These are phyloP conservation scores for Yarrowia alimentaria DNA, from an alignment of 805 yeast species.

Conservation along the genomic window DNA sequence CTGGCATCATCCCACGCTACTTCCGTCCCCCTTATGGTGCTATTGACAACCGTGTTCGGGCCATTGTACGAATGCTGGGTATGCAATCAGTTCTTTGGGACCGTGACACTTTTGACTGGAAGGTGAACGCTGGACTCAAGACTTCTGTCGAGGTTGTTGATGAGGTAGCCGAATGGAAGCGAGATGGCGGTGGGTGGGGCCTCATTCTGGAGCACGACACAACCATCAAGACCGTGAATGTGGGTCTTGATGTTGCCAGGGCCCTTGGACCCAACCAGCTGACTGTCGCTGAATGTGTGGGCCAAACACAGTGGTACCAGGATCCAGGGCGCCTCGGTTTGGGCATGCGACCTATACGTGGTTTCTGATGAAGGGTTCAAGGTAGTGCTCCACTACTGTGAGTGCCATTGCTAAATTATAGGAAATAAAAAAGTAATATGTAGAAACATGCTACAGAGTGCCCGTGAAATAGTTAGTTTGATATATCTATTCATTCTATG, in stretches of 20 bases:
- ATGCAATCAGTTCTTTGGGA: constrained; percentile 90
- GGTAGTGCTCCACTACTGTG: background rate
- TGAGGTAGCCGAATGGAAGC: constrained; percentile 58
- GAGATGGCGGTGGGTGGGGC: constrained; percentile 45
- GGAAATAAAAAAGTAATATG: background rate
- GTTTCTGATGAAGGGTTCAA: background rate
- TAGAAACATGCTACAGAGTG: background rate
- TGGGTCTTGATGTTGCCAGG: constrained; percentile 58
- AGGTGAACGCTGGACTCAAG: constrained; percentile 53
- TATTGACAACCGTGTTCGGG: constrained; percentile 78
- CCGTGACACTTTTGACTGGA: constrained; percentile 90
- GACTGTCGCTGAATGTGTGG: constrained; percentile 77
- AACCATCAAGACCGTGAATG: constrained; percentile 59
- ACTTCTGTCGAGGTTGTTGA: constrained; percentile 52
- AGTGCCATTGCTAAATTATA: constrained; percentile 1
- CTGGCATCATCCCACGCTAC: constrained; percentile 82
- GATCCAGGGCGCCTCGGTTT: constrained; percentile 22
- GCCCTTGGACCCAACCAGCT: constrained; percentile 60
- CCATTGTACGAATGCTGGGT: constrained; percentile 78
- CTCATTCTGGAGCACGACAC: constrained; percentile 87
- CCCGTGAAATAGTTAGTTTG: no score
- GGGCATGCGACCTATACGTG: constrained; percentile 6
- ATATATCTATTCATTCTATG: no score
- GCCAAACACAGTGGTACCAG: constrained; percentile 45
- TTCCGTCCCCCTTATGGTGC: constrained; percentile 98